These are phyloP conservation scores for Fusarium napiforme DNA, from an alignment of 2,329 filamentous ascomycete genomes.

Conservation along the genomic window DNA sequence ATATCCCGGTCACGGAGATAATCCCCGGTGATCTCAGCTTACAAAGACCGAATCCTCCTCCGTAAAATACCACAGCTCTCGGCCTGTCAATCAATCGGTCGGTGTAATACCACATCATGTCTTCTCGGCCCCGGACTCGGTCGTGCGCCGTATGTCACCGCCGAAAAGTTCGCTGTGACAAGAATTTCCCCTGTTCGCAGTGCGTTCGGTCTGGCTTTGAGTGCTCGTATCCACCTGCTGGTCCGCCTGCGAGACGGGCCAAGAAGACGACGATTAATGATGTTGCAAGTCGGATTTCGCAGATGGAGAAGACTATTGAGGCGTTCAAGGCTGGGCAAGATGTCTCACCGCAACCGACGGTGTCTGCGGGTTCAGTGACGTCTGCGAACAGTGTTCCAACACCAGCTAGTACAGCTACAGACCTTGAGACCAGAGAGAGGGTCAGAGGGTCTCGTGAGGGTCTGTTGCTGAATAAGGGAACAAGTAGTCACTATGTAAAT, in stretches of 20 bases:
- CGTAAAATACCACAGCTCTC: neutral
- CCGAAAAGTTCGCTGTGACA: conserved; percentile 78
- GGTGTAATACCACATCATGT: conserved; percentile 3
- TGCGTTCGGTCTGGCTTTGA: conserved; percentile 62
- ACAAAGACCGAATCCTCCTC: conserved; percentile 5
- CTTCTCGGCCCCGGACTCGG: conserved; percentile 31
- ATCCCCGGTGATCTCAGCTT: neutral
- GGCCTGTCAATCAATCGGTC: neutral
- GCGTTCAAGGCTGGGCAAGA: neutral
- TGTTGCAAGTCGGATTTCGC: conserved; percentile 50
- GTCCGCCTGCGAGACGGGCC: conserved; percentile 40
- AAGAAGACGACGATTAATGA: conserved; percentile 48
- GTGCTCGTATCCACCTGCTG: conserved; percentile 47
- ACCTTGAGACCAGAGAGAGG: neutral
- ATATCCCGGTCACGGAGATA: conserved; percentile 7
- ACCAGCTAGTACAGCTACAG: neutral
- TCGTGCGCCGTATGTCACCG: conserved; percentile 57
- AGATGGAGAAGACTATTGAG: conserved; percentile 48
- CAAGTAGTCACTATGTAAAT: conserved; percentile 51
- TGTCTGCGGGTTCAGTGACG: neutral
- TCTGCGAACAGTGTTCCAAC: neutral
- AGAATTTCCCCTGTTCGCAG: conserved; percentile 75
- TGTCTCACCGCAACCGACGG: neutral
- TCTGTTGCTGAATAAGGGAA: conserved; percentile 48
- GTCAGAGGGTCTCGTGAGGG: conserved; percentile 5